Evolutionary conservation across 768 basidiomycete species (phyloP), one percentile per base, ranked within the genome.

Genomic region (Lactarius sp.): DNA sequence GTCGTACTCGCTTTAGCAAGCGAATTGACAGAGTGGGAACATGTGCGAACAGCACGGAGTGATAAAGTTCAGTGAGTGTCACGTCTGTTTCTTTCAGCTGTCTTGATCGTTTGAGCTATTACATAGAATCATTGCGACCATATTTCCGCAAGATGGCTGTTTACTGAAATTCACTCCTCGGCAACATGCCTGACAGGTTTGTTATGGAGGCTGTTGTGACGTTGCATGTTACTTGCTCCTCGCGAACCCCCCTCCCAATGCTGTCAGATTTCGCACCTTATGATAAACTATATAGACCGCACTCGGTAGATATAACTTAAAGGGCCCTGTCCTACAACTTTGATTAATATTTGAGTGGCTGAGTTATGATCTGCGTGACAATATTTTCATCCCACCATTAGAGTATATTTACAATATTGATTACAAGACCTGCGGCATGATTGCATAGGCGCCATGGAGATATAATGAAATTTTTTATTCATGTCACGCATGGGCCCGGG

Each of bases 131-230:
- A 93, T 98, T 68, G 92, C 95, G n/a, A 97, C 94, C 22, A 76
- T 98, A 49, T 99, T 99, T 85, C 97, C 97, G 12, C 87, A 91
- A 74, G 95, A 98, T 71, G 92, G 92, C 49, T 92, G 93, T 69
- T 75, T 83, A 62, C 80, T 98, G 66, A 90, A 85, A 71, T 83
- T 96, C 69, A 80, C 83, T 2, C 88, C 92, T 36, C 84, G 88
- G 34, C 27, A 47, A 41, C 12, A 41, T 13, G 44, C 41, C 36
- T 64, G 50, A 65, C 4, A 12, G 18, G n/a, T 39, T 37, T 6
- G n/a, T 65, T 64, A 37, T 59, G 33, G 22, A 42, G 27, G 33
- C 10, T n/a, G 52, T 12, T 58, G 52, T 41, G 31, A 64, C 31
- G 31, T 34, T 53, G 39, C 27, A 46, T 34, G 20, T 36, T 52